Percentiles rank a stretch among this genome's conserved stretches.
Conservation (phyloP, 306 rosid species). For the Alnus rubra region DNA sequence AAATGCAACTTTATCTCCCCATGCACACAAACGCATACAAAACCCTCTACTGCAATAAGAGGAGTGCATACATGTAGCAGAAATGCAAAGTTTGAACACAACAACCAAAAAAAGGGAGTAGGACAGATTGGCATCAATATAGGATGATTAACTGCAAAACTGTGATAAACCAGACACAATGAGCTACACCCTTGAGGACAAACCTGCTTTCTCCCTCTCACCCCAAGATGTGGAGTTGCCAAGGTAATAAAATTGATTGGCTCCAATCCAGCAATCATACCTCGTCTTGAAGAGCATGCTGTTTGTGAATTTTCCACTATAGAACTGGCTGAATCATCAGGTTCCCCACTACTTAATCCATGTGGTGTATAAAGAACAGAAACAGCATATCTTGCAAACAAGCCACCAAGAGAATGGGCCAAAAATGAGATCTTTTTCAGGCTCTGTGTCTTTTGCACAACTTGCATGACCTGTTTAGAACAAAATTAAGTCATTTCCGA, state of each 20-base stretch:
- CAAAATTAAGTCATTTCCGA: conserved; percentile 24
- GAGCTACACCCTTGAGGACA: conserved; percentile 33
- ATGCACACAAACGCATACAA: neutral
- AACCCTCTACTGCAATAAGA: neutral
- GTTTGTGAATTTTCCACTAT: conserved; percentile 30
- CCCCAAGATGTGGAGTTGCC: conserved; percentile 97
- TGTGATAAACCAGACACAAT: conserved; percentile 15
- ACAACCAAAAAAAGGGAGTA: neutral
- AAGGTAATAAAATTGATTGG: conserved; percentile 88
- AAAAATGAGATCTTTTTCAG: conserved; percentile 85
- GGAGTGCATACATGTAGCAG: neutral
- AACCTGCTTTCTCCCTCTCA: conserved; percentile 91
- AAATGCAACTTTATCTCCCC: neutral
- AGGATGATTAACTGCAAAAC: neutral
- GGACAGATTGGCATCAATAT: conserved; percentile 10
- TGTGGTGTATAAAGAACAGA: conserved; percentile 63
- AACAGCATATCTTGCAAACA: conserved; percentile 89
- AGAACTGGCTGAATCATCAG: conserved; percentile 35
- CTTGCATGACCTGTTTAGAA: conserved; percentile 65
- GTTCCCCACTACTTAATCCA: conserved; percentile 35
- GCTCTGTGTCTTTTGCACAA: conserved; percentile 69
- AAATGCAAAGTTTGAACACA: neutral
- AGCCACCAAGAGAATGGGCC: conserved; percentile 95
- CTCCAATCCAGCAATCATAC: conserved; percentile 81
- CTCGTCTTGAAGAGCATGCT: conserved; percentile 46